phyloP scores from a whole-genome alignment of 2,329 filamentous ascomycete species.

The Apiospora marii region DNA sequence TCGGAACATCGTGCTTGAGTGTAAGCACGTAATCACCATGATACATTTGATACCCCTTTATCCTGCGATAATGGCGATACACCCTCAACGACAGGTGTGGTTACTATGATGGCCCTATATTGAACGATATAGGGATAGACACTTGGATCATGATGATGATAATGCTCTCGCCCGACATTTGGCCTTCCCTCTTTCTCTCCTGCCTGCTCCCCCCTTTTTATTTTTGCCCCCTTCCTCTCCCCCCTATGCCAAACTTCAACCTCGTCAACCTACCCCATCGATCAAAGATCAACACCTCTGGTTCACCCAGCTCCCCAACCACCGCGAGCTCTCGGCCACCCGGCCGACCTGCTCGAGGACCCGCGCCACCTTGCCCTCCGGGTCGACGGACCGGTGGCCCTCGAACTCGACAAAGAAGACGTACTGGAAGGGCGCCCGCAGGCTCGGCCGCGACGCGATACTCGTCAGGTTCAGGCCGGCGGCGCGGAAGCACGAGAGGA shows the following conservation, averaged over 20 bases:
- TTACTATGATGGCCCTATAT: neutral
- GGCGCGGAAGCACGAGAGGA: slow-evolving; percentile 78
- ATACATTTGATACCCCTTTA: neutral
- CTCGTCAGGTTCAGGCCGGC: slow-evolving; percentile 84
- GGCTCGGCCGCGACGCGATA: slow-evolving; percentile 86
- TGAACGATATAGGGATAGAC: neutral
- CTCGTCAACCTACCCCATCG: neutral
- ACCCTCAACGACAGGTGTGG: neutral
- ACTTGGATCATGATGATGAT: neutral
- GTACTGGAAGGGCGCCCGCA: slow-evolving; percentile 82
- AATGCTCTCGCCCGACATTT: neutral
- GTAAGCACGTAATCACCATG: no score
- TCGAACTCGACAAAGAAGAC: slow-evolving; percentile 94
- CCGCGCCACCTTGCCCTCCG: slow-evolving; percentile 63
- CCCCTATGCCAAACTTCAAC: neutral
- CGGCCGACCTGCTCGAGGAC: slow-evolving; percentile 66
- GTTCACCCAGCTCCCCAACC: slow-evolving; percentile 73
- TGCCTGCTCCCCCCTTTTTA: neutral
- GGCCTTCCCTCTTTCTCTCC: neutral
- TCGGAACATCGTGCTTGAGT: neutral
- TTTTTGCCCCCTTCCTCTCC: neutral
- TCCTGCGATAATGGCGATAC: no score
- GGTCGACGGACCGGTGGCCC: slow-evolving; percentile 63
- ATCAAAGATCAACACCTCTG: neutral
- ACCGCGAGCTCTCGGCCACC: slow-evolving; percentile 70